Evolutionary conservation across 495 filamentous ascomycete genomes (phyloP).

Genomic region (Penicillium antarcticum): DNA sequence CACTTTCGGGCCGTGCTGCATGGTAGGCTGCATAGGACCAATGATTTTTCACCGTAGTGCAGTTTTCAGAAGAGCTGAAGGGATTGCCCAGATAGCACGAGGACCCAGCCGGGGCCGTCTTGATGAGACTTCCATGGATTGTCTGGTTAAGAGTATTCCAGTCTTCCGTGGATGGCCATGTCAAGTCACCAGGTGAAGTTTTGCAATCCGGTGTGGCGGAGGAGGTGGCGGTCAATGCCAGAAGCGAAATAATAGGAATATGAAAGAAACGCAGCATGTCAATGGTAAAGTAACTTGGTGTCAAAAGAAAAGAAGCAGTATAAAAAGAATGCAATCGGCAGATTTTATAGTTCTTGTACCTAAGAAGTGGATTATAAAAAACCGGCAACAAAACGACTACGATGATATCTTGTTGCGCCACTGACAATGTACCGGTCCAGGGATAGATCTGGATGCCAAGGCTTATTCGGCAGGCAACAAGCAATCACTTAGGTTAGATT

Average conservation of each 20-base stretch:
- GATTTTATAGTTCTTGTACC: no score
- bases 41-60: constrained; percentile 17
- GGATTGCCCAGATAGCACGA: constrained; percentile 26
- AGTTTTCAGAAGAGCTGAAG: constrained; percentile 12
- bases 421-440: no score
- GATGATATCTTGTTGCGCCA: no score
- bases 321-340: no score
- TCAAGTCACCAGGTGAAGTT: constrained; percentile 13
- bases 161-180: constrained; percentile 23
- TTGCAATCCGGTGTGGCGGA: constrained; percentile 10
- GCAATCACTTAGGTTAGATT: not conserved
- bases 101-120: constrained; percentile 20
- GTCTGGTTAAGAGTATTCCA: constrained; percentile 27
- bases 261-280: no score
- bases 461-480: no score
- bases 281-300: no score
- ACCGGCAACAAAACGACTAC: no score
- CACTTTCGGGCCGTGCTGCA: constrained; percentile 15
- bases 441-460: no score
- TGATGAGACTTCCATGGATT: constrained; percentile 15
- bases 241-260: no score
- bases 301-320: no score
- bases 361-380: no score
- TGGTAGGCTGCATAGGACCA: constrained; percentile 21
- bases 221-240: not conserved